These are phyloP conservation scores for Termitomyces sp. DNA, from an alignment of 768 basidiomycete species.

Conservation along the genomic window DNA sequence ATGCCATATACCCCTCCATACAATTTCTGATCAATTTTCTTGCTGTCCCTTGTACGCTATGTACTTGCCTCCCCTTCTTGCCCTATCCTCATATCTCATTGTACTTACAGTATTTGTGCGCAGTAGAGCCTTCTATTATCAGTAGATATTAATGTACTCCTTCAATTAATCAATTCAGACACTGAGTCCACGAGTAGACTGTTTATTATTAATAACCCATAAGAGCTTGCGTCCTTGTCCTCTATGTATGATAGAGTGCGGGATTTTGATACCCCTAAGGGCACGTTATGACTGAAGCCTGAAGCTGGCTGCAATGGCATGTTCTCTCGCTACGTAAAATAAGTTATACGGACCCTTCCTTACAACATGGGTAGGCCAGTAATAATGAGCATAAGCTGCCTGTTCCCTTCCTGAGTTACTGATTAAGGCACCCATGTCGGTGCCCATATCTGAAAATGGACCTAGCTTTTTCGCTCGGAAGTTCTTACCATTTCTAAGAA, in stretches of 20 bases:
- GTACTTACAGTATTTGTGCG: conserved; percentile 6
- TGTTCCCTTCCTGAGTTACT: not conserved
- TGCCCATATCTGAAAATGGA: not conserved
- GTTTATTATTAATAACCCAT: not conserved
- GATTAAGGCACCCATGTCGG: not conserved
- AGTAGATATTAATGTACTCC: conserved; percentile 2
- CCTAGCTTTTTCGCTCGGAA: not conserved
- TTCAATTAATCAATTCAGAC: not conserved
- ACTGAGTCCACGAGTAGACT: too few species aligned
- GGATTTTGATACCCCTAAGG: not conserved
- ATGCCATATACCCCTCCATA: conserved; percentile 13
- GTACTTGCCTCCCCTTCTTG: conserved; percentile 3
- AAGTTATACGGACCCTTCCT: too few species aligned
- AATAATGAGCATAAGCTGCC: not conserved
- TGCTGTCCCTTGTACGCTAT: conserved; percentile 3
- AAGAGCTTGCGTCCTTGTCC: not conserved
- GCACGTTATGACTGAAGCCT: too few species aligned
- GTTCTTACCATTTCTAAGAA: not conserved
- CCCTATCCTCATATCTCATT: not conserved
- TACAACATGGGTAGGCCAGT: not conserved
- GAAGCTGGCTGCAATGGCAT: not conserved
- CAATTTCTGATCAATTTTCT: not conserved
- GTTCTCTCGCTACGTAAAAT: not conserved
- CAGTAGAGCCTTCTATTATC: conserved; percentile 9
- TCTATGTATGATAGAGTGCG: not conserved